A percentile compares a stretch with the other conserved stretches of the same genome.
Conservation (phyloP, 306 rosid genomes). For the Citrullus mucosospermus region DNA sequence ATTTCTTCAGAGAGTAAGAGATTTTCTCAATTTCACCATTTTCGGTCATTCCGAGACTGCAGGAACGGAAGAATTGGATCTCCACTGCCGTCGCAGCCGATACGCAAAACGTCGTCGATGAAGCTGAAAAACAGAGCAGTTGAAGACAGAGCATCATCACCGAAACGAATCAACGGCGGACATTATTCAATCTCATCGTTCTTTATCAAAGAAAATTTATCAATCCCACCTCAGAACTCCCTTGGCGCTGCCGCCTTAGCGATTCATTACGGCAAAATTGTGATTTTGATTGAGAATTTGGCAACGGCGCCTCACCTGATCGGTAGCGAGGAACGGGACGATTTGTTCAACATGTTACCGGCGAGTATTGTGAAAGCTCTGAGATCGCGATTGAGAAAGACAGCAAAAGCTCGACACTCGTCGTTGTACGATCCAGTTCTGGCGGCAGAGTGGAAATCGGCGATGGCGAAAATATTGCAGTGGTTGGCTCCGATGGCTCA, state of each 20-base stretch:
- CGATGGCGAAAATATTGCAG: constrained; percentile 31
- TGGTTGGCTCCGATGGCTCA: constrained; percentile 82
- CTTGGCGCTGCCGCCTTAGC: constrained; percentile 64
- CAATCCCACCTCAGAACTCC: constrained; percentile 33
- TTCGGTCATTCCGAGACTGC: constrained; percentile 38
- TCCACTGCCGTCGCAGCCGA: constrained; percentile 19
- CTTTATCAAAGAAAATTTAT: constrained; percentile 19
- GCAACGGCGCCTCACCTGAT: constrained; percentile 34
- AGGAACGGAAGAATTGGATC: constrained; percentile 26
- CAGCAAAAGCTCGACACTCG: constrained; percentile 21
- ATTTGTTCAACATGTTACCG: constrained; percentile 54
- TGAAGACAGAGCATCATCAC: constrained; percentile 12
- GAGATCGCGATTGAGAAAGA: constrained; percentile 44
- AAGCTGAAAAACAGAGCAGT: constrained; percentile 17
- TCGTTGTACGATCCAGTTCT: constrained; percentile 23
- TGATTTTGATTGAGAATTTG: constrained; percentile 46
- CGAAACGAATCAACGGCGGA: constrained; percentile 20
- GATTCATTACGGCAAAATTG: constrained; percentile 64
- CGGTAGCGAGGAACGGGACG: constrained; percentile 34
- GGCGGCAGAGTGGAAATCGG: constrained; percentile 36
- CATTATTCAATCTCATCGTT: constrained; percentile 28
- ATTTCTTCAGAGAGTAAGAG: background rate
- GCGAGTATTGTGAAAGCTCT: constrained; percentile 28
- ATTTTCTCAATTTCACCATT: constrained; percentile 11
- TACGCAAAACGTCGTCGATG: constrained; percentile 32